A percentile compares a stretch with the other conserved stretches of the same genome.
Evolutionary conservation across 2,329 filamentous ascomycete species (phyloP).

Genomic region (Berkeleyomyces basicola): DNA sequence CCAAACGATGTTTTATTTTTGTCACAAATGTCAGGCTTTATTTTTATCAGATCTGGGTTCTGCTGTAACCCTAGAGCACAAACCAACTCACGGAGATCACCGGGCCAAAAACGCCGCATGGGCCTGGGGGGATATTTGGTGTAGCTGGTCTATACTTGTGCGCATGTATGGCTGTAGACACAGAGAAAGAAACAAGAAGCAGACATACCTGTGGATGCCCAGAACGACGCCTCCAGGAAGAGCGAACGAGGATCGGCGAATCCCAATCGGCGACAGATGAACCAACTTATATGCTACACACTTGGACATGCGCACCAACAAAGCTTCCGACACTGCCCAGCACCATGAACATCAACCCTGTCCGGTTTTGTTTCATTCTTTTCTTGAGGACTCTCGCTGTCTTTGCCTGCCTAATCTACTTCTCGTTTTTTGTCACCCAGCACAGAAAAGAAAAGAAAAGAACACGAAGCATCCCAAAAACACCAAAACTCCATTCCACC

Average conservation of each 20-base stretch:
- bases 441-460: not conserved
- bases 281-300: too few relatives aligned
- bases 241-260: not conserved
- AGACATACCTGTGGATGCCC: too few relatives aligned
- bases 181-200: not conserved
- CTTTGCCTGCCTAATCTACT: not conserved
- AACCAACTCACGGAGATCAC: conserved; percentile 2
- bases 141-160: not conserved
- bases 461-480: not conserved
- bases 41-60: conserved; percentile 3
- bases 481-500: not conserved
- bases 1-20: not conserved
- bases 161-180: not conserved
- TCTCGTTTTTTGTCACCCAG: not conserved
- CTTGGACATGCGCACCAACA: too few relatives aligned
- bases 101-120: not conserved
- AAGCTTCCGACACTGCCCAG: not conserved
- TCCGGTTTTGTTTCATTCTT: not conserved
- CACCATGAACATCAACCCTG: not conserved
- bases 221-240: too few relatives aligned
- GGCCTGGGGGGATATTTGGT: not conserved
- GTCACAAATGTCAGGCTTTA: not conserved
- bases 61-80: not conserved
- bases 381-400: not conserved
- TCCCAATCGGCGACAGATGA: not conserved